Evolutionary conservation across 2,329 filamentous ascomycete species (phyloP).

Genomic region (Emmonsia crescens): DNA sequence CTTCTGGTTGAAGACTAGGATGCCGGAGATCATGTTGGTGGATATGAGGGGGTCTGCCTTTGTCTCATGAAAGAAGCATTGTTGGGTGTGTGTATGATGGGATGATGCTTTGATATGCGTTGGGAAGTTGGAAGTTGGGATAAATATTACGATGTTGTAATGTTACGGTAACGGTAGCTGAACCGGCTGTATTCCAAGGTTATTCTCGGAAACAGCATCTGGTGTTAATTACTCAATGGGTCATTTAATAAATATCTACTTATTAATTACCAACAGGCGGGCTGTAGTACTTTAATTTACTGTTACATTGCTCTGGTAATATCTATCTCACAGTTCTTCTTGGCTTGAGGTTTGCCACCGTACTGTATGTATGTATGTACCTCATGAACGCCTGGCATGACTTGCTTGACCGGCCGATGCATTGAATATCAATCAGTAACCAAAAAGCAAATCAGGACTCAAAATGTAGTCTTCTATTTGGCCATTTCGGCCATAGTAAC

Average conservation of each 20-base stretch:
- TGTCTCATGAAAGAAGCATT: background rate
- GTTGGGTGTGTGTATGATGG: background rate
- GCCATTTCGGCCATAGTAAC: background rate
- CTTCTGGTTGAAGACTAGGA: conserved; percentile 98
- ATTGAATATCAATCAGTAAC: background rate
- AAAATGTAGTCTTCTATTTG: background rate
- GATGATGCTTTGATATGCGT: background rate
- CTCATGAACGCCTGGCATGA: background rate
- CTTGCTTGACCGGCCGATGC: background rate
- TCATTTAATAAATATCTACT: background rate
- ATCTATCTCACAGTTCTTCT: background rate
- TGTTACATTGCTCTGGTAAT: background rate
- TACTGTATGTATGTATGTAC: no score
- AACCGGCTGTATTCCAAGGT: no score
- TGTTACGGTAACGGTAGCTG: background rate
- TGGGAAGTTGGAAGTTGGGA: background rate
- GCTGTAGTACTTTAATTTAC: background rate
- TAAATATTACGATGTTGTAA: background rate
- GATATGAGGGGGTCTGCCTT: background rate
- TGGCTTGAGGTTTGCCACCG: background rate
- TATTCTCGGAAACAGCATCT: no score
- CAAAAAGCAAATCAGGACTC: background rate
- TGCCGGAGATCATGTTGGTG: conserved; percentile 69
- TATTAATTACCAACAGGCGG: background rate
- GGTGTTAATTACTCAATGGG: background rate